Base-by-base conservation (phyloP, 805 yeast genomes). In the Teunomyces barrocoloradensis region DNA sequence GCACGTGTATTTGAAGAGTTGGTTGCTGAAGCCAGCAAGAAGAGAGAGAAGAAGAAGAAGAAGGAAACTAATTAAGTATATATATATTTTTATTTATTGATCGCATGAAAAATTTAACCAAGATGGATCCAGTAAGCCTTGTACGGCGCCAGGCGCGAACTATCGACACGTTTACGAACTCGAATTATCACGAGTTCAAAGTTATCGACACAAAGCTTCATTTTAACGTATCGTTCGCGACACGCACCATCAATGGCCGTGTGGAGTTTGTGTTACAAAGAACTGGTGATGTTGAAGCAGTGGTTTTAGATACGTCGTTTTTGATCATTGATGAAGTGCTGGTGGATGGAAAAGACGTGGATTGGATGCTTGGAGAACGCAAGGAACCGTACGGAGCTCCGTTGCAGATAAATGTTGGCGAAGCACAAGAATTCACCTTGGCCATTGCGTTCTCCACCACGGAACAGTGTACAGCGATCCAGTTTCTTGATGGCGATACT, bases 1-100 rank as follows among this genome's bases (percentile, higher is more conserved):
- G 89, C 89, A 2, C 80, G 86, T 53, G 75, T 87, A 6, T 87
- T 87, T 59, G 95, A 87, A 66, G 87, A 85, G 51, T 66, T 85
- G 45, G 84, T 82, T 15, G 77, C 77, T 4, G 77, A 73, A 52
- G 74, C 78, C 4, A 63, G 72, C 21, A 66, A 71, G 60, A 72
- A 71, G 57, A 58, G 77, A 53, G 65, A 65, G 43, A 69, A 66
- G 65, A 66, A 61, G 55, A 57, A 58, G 55, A 48, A 53, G 40
- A 34, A 33, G 45, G 10, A 34, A 17, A 11, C 7, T 3, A 34
- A 23, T 6, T 23, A 21, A n/a, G 21, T 20, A 12, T 36, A 36
- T 36, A 17, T 36, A 20, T 36, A 36, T 11, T 20, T 17, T 30
- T n/a, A 32, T 10, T 20, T 15, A 36, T 20, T 25, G 27, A 25